These are phyloP conservation scores for Drechslerella coelobrocha DNA, from an alignment of 2,329 filamentous ascomycete species.

Conservation along the genomic window DNA sequence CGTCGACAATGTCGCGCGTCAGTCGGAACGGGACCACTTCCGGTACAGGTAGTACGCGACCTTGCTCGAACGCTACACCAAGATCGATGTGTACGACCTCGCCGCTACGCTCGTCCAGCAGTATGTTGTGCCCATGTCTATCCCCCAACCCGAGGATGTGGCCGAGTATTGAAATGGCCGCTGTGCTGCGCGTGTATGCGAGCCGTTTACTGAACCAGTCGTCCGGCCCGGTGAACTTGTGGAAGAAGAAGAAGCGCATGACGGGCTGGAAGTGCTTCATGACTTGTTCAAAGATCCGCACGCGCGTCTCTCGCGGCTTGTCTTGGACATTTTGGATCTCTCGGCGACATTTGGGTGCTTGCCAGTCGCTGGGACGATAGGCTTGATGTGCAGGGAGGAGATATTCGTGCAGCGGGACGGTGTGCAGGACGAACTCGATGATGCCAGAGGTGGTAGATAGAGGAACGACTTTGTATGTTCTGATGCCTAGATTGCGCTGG, in stretches of 20 bases:
- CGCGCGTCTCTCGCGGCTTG: constrained; percentile 72
- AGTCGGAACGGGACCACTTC: constrained; percentile 95
- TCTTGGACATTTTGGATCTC: constrained; percentile 77
- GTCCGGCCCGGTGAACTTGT: constrained; percentile 89
- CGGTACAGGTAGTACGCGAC: constrained; percentile 90
- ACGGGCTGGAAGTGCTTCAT: constrained; percentile 86
- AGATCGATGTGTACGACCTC: constrained; percentile 97
- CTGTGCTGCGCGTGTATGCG: constrained; percentile 90
- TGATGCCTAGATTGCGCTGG: constrained; percentile 84
- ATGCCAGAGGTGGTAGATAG: constrained; percentile 83
- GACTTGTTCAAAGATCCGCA: constrained; percentile 78
- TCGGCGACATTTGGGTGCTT: constrained; percentile 75
- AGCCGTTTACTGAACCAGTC: constrained; percentile 92
- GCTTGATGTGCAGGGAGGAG: constrained; percentile 86
- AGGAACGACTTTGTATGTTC: constrained; percentile 96
- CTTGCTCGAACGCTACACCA: constrained; percentile 92
- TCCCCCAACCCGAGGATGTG: constrained; percentile 92
- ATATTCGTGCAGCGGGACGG: constrained; percentile 88
- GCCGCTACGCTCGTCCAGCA: constrained; percentile 85
- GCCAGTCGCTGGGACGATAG: constrained; percentile 85
- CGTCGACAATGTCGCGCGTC: constrained; percentile 92
- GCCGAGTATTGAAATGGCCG: constrained; percentile 92
- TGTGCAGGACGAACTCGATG: constrained; percentile 96
- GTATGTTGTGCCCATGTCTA: constrained; percentile 94
- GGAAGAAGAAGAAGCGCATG: constrained; percentile 96